These are phyloP conservation scores for Fusarium coffeatum DNA, from an alignment of 2,329 filamentous ascomycete genomes.

Conservation along the genomic window DNA sequence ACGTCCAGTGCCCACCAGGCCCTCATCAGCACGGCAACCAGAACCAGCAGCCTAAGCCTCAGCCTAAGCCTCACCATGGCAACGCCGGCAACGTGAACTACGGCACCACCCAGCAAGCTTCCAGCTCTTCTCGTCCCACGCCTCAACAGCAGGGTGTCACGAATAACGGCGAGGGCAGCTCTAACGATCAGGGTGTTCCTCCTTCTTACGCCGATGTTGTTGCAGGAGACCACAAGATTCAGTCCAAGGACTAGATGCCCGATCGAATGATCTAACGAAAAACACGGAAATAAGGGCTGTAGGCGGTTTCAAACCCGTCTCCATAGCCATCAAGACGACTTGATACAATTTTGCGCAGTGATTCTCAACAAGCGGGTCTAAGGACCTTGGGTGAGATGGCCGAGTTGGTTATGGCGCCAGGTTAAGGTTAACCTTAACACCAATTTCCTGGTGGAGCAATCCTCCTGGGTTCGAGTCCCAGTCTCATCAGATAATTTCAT, in stretches of 20 bases:
- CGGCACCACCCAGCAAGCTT: constrained; percentile 55
- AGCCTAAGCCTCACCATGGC: constrained; percentile 48
- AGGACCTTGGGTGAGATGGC: constrained; percentile 42
- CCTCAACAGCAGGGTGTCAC: constrained; percentile 50
- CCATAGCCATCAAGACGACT: neutral
- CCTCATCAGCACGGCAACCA: constrained; percentile 49
- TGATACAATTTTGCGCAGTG: constrained; percentile 17
- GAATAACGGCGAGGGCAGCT: constrained; percentile 56
- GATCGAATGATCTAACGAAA: neutral
- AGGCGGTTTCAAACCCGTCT: constrained; percentile 1
- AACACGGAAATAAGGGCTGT: neutral
- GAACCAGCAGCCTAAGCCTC: constrained; percentile 45
- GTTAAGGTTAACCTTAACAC: constrained; percentile 44
- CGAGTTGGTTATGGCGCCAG: constrained; percentile 47
- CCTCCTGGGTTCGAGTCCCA: constrained; percentile 46
- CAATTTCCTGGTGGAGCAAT: constrained; percentile 45
- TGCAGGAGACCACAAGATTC: constrained; percentile 90
- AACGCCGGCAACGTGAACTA: constrained; percentile 56
- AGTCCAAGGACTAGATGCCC: constrained; percentile 57
- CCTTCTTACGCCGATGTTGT: constrained; percentile 93
- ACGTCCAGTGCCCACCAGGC: constrained; percentile 66
- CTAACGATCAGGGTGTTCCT: constrained; percentile 65
- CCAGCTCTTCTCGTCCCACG: constrained; percentile 42
- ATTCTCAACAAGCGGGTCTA: constrained; percentile 32
- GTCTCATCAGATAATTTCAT: constrained; percentile 39